phyloP scores from a whole-genome alignment of 495 filamentous ascomycete species.

The Aspergillus biplanus region DNA sequence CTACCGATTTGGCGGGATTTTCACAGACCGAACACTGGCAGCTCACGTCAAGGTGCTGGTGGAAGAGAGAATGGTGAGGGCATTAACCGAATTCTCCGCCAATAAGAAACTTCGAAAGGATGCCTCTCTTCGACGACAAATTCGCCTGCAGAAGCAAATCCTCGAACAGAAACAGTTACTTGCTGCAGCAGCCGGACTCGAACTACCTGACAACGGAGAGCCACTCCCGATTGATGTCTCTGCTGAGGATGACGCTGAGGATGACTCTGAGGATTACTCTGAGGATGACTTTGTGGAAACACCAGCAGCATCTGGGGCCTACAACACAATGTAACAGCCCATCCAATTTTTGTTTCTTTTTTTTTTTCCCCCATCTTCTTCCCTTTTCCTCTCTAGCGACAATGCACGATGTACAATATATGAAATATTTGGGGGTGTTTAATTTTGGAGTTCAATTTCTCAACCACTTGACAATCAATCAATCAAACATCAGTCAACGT shows the following conservation, averaged over 20 bases:
- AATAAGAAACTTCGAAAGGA: conserved; percentile 51
- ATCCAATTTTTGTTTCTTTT: neutral
- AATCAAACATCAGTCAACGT: no score
- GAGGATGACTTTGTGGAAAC: conserved; percentile 14
- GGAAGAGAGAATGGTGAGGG: conserved; percentile 74
- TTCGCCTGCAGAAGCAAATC: conserved; percentile 46
- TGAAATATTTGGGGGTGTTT: neutral
- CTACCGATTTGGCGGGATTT: conserved; percentile 73
- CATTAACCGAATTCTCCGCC: conserved; percentile 59
- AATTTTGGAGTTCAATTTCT: neutral
- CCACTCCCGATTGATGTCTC: neutral
- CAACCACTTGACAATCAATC: no score
- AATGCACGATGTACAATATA: neutral
- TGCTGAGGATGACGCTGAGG: conserved; percentile 18
- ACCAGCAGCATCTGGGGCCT: conserved; percentile 2
- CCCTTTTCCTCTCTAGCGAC: neutral
- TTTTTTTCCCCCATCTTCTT: no score
- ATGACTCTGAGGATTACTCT: neutral
- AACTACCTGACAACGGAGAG: conserved; percentile 7
- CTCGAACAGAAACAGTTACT: conserved; percentile 32
- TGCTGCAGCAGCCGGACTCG: conserved; percentile 22
- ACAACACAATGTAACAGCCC: neutral
- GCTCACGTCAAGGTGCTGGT: conserved; percentile 79
- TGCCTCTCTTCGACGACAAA: conserved; percentile 46
- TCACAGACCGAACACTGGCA: conserved; percentile 74